Evolutionary conservation across 805 yeast genomes (phyloP).

Genomic region (Spathaspora gorwiae): DNA sequence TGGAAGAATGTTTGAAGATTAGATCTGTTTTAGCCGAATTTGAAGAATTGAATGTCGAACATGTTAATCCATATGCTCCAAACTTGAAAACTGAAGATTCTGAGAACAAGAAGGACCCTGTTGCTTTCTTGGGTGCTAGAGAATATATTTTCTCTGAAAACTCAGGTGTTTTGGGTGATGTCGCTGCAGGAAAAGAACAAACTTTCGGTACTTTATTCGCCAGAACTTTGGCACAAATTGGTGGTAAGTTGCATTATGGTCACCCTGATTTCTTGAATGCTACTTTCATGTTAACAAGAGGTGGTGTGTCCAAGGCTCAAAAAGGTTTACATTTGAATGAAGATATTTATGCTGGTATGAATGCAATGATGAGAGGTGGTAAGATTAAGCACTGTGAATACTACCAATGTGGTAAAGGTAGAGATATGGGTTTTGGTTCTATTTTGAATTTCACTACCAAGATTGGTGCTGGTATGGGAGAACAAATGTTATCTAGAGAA

Average conservation of each 20-base stretch:
- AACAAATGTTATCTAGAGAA: slow-evolving; percentile 78
- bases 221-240: slow-evolving; percentile 74
- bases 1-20: slow-evolving; percentile 78
- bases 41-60: slow-evolving; percentile 58
- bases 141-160: slow-evolving; percentile 82
- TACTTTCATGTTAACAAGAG: slow-evolving; percentile 76
- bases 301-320: slow-evolving; percentile 84
- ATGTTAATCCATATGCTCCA: slow-evolving; percentile 79
- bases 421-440: slow-evolving; percentile 82
- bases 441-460: slow-evolving; percentile 78
- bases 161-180: slow-evolving; percentile 76
- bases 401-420: slow-evolving; percentile 81
- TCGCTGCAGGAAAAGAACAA: slow-evolving; percentile 86
- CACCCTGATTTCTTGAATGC: slow-evolving; percentile 81
- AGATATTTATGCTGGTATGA: slow-evolving; percentile 85
- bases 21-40: slow-evolving; percentile 73
- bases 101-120: slow-evolving; percentile 46
- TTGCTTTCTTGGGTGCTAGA: slow-evolving; percentile 80
- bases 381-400: slow-evolving; percentile 79
- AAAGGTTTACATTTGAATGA: slow-evolving; percentile 79
- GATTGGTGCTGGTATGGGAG: slow-evolving; percentile 90
- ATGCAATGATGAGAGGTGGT: slow-evolving; percentile 75
- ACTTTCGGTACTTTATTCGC: slow-evolving; percentile 84
- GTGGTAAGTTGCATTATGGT: slow-evolving; percentile 82
- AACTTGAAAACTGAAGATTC: slow-evolving; percentile 55